phyloP scores from a whole-genome alignment of 768 basidiomycete genomes.

The Tylopilus plumbeoviolaceoides region DNA sequence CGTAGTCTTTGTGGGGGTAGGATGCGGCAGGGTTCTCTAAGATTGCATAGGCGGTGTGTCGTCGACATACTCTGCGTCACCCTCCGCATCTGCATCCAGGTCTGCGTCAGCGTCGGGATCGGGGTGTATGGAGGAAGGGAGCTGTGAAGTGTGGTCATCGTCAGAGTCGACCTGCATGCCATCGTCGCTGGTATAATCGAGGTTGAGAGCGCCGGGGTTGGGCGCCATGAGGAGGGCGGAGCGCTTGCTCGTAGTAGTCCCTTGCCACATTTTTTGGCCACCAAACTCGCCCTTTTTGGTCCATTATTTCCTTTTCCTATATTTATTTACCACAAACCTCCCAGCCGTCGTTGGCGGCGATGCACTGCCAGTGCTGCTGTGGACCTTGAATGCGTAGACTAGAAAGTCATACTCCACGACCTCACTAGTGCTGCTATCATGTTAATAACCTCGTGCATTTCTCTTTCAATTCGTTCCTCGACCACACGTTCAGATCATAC shows the following conservation, averaged over 20 bases:
- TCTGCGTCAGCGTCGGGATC: conserved; percentile 48
- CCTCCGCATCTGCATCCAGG: conserved; percentile 38
- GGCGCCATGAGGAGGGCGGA: conserved; percentile 32
- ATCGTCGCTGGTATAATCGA: conserved; percentile 50
- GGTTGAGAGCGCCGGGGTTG: conserved; percentile 43
- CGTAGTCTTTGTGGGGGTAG: conserved; percentile 56
- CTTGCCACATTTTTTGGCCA: conserved; percentile 32
- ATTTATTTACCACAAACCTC: conserved; percentile 5
- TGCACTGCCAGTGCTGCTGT: too few species aligned
- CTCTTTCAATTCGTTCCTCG: too few species aligned
- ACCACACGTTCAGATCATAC: too few species aligned
- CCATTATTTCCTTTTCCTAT: conserved; percentile 5
- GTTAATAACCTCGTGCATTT: too few species aligned
- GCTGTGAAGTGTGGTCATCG: conserved; percentile 30
- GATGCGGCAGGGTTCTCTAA: conserved; percentile 35
- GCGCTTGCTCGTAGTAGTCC: conserved; percentile 22
- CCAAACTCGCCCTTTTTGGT: conserved; percentile 20
- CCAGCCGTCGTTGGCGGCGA: conserved; percentile 4
- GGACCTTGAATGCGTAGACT: too few species aligned
- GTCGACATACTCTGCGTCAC: conserved; percentile 39
- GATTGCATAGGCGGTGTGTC: conserved; percentile 34
- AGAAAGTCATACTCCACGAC: too few species aligned
- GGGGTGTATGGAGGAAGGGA: conserved; percentile 15
- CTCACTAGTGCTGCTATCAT: too few species aligned
- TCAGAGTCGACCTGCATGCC: conserved; percentile 74